These are phyloP conservation scores for Pachyrhizus erosus DNA, from an alignment of 306 rosid genomes.

Conservation along the genomic window DNA sequence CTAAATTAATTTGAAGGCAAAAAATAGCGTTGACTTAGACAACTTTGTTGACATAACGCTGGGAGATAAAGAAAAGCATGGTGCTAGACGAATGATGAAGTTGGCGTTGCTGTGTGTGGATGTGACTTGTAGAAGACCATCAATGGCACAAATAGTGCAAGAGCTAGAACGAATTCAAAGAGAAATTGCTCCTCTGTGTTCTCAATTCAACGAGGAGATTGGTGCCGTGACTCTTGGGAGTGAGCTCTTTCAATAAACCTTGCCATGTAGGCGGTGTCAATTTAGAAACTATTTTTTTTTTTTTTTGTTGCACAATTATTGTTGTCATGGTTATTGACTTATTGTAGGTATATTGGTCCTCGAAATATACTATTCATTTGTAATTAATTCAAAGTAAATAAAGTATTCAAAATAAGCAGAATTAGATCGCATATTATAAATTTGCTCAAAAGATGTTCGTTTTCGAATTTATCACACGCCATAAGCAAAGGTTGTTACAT, in stretches of 20 bases:
- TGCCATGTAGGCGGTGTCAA: background rate
- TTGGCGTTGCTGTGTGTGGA: conserved; percentile 57
- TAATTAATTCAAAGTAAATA: conserved; percentile 41
- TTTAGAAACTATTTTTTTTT: conserved; percentile 28
- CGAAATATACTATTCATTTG: conserved; percentile 38
- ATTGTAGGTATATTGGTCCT: background rate
- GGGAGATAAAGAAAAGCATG: conserved; percentile 41
- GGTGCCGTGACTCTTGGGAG: conserved; percentile 78
- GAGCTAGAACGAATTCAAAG: conserved; percentile 59
- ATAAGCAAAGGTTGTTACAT: no score
- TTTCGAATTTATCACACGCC: no score
- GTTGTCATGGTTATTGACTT: background rate
- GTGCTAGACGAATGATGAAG: conserved; percentile 51
- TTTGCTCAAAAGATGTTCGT: background rate
- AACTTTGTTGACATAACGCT: conserved; percentile 55
- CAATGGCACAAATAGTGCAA: conserved; percentile 56
- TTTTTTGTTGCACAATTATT: conserved; percentile 12
- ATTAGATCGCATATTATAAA: background rate
- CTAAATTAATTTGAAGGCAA: conserved; percentile 50
- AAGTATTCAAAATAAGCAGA: conserved; percentile 7
- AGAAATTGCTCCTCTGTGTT: conserved; percentile 50
- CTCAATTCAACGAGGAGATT: conserved; percentile 54
- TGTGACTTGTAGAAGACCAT: conserved; percentile 49
- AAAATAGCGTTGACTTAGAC: conserved; percentile 40
- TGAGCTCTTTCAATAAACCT: conserved; percentile 66